Evolutionary conservation across 176 grass and related monocot genomes (phyloP), one percentile per base, ranked within the genome.

Genomic region (Aegilops bicornis): DNA sequence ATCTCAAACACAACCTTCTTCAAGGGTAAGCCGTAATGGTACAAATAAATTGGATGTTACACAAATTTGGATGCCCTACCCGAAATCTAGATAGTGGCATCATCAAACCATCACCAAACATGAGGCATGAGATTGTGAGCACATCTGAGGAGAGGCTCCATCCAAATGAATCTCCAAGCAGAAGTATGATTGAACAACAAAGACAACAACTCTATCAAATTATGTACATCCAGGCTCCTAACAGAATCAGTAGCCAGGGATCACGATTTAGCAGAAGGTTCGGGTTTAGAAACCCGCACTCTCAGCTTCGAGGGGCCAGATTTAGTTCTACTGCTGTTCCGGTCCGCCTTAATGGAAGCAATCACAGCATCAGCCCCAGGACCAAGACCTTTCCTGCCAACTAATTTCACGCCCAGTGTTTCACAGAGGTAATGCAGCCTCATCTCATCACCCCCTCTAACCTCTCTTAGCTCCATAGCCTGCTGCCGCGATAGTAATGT

Each of bases 371-470:
- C 97, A 45, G 97, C 90, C 22, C 88, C 85, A 0, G 94, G 90
- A 60, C 97, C 94, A 86, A 99, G 76, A 50, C 97, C 97, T 94
- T 93, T 96, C 80, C 97, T 89, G 67, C 97, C 94, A 83, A 96
- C 67, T 88, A 99, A 87, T 85, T 99, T 96, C 61, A 96, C 82
- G 43, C 94, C 90, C 52, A 99, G 73, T 72, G 96, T 94, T 71
- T 99, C 90, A 83, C 87, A 93, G 40, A 99, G 88, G 76, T 94
- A 90, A 91, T 94, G 75, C 69, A 99, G 33, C 83, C 94, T 93
- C 92, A 96, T 93, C 37, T 99, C 97, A 91, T 99, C 97, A 6
- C 97, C 94, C 89, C 97, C 97, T 91, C 97, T 99, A 76, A 96
- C 92, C 85, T 99, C 97, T 89, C 92, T 92, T 79, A 99, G 80